Evolutionary conservation across 2,329 filamentous ascomycete genomes (phyloP), one percentile per base, ranked within the genome.

Genomic region (Basipetospora sp.): DNA sequence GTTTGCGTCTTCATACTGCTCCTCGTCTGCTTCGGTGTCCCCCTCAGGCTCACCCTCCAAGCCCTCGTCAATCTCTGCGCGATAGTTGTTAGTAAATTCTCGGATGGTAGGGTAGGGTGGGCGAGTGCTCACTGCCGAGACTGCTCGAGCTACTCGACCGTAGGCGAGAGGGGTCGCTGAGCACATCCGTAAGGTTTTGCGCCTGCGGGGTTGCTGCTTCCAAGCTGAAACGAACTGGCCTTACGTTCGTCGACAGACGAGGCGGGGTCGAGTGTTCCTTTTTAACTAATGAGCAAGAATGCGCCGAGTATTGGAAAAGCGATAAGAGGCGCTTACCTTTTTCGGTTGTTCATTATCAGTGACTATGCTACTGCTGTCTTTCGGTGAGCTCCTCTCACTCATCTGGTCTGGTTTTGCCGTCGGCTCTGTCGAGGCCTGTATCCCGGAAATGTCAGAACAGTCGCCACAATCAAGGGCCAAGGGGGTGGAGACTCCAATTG

Each of bases 161-260:
- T 39, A 69, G 53, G 47, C 64, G 69, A 43, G 56, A 67, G 44
- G 56, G 64, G 9, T 76, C 70, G 17, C 54, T 58, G 19, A 74
- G 71, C 44, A 84, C 71, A 42, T 92, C 84, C 47, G 85, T 73
- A 38, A 84, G 63, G 39, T 84, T 88, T 52, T 93, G 84, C 3
- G 86, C 86, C 47, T 77, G 75, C 8, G 87, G 87, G 1, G 87
- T 94, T 31, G 77, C 71, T 46, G 69, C 69, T 39, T 84, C 78
- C 22, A 75, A 53, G 50, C 73, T 79, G 52, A 80, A 85, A 38
- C 67, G 61, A 14, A 68, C 63, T 31, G 71, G 75, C 40, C 75
- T 71, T 17, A 93, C 67, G 47, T 83, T 69, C 17, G 86, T 93
- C 20, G 80, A 77, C 32, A 93, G 71, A 4, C 75, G 75, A 26